Evolutionary conservation across 768 basidiomycete species (phyloP).

Genomic region (Cyathus striatus): DNA sequence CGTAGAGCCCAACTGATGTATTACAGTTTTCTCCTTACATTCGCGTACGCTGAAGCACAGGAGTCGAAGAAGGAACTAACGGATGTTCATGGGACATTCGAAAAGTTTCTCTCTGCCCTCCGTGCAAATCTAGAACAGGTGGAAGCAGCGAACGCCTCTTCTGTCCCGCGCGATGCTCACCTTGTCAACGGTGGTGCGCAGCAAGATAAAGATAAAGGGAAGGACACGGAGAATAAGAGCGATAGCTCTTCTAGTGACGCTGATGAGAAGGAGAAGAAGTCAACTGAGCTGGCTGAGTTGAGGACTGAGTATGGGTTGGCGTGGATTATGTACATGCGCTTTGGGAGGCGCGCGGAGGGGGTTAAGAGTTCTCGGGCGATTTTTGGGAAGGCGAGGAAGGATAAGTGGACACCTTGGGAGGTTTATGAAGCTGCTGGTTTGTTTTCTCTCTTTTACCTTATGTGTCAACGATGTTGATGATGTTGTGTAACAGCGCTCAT

Average conservation of each 20-base stretch:
- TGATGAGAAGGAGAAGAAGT: slow-evolving; percentile 45
- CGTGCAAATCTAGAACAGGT: slow-evolving; percentile 57
- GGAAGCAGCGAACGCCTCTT: slow-evolving; percentile 38
- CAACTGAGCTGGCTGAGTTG: slow-evolving; percentile 51
- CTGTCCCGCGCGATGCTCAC: slow-evolving; percentile 21
- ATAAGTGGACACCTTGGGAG: slow-evolving; percentile 81
- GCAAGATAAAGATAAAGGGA: slow-evolving; percentile 40
- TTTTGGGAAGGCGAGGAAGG: slow-evolving; percentile 79
- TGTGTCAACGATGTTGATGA: slow-evolving; percentile 2
- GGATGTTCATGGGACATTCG: slow-evolving; percentile 69
- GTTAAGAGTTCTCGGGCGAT: slow-evolving; percentile 71
- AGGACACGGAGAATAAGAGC: slow-evolving; percentile 45
- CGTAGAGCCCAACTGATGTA: not conserved
- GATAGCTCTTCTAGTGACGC: too few species aligned
- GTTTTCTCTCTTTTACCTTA: slow-evolving; percentile 12
- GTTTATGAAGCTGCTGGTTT: slow-evolving; percentile 89
- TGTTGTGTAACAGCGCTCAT: slow-evolving; percentile 62
- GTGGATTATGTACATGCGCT: slow-evolving; percentile 92
- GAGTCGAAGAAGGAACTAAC: slow-evolving; percentile 50
- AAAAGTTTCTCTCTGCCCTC: slow-evolving; percentile 65
- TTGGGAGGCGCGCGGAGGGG: slow-evolving; percentile 83
- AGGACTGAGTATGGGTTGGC: slow-evolving; percentile 72
- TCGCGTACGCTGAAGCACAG: slow-evolving; percentile 78
- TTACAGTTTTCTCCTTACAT: slow-evolving; percentile 81
- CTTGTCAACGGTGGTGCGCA: slow-evolving; percentile 2